Conservation (phyloP, 23 red algal genomes). For the Gracilaria gracilis region DNA sequence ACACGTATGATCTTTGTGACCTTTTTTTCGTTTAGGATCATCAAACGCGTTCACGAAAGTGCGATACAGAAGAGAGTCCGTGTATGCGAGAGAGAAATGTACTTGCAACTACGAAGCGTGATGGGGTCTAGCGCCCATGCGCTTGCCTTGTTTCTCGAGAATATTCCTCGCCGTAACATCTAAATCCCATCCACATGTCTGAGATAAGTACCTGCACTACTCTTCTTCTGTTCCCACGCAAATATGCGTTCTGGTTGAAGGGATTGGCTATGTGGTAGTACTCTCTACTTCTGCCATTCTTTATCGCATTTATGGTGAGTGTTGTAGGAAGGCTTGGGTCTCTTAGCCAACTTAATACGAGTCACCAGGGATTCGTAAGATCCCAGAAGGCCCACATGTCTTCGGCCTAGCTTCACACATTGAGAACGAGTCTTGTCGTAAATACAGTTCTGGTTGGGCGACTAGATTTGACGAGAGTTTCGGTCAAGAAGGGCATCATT, state of each 20-base stretch:
- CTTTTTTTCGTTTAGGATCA: background rate
- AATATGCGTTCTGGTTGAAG: background rate
- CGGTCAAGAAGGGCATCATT: too few relatives aligned
- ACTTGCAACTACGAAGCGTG: background rate
- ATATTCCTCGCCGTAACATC: background rate
- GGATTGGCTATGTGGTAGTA: background rate
- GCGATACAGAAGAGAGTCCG: background rate
- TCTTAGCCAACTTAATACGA: background rate
- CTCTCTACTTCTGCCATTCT: background rate
- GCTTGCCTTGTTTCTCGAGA: background rate
- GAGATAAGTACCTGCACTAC: background rate
- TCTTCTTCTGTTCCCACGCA: background rate
- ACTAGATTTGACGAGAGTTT: too few relatives aligned
- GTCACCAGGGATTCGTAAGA: background rate
- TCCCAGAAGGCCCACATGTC: background rate
- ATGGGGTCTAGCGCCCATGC: background rate
- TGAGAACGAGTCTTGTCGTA: background rate
- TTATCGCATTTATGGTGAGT: background rate
- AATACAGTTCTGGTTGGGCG: background rate
- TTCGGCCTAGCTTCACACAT: background rate
- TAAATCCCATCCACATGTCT: too few relatives aligned
- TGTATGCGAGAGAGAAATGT: background rate
- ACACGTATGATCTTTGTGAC: background rate
- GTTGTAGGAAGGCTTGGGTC: background rate
- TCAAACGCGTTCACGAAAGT: background rate